Evolutionary conservation across 2,329 filamentous ascomycete species (phyloP).

Genomic region (Aspergillus sergii): DNA sequence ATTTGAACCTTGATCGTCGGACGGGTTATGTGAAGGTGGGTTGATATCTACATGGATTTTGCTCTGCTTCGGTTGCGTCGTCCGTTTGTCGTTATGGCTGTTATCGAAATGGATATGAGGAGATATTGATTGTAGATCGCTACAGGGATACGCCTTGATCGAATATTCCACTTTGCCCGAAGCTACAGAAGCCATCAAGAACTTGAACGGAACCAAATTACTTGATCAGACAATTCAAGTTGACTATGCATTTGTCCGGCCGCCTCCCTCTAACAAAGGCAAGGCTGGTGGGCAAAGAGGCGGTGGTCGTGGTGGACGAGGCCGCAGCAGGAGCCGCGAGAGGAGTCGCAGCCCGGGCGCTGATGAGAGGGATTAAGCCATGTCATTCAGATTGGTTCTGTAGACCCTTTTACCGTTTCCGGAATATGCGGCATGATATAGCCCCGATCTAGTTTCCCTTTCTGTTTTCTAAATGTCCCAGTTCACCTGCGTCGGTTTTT

Average conservation of each 20-base stretch:
- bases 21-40: constrained; percentile 69
- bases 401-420: background rate
- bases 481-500: constrained; percentile 1
- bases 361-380: constrained; percentile 37
- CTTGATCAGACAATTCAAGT: constrained; percentile 68
- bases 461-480: constrained; percentile 6
- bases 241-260: constrained; percentile 68
- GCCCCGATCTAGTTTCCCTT: background rate
- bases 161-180: constrained; percentile 67
- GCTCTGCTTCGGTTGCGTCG: background rate
- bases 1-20: constrained; percentile 66
- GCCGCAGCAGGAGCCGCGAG: constrained; percentile 48
- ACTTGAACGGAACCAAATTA: constrained; percentile 61
- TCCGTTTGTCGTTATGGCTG: background rate
- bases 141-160: constrained; percentile 66
- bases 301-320: constrained; percentile 37
- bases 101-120: background rate
- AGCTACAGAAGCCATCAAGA: constrained; percentile 65
- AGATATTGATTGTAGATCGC: background rate
- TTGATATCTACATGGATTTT: constrained; percentile 3
- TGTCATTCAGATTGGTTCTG: constrained; percentile 7
- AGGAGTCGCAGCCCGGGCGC: constrained; percentile 49
- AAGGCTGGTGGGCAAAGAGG: constrained; percentile 47
- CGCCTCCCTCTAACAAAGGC: constrained; percentile 52
- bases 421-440: constrained; percentile 11